These are phyloP conservation scores for Nicotiana sylvestris DNA, from an alignment of 257 asterid genomes.

Conservation along the genomic window DNA sequence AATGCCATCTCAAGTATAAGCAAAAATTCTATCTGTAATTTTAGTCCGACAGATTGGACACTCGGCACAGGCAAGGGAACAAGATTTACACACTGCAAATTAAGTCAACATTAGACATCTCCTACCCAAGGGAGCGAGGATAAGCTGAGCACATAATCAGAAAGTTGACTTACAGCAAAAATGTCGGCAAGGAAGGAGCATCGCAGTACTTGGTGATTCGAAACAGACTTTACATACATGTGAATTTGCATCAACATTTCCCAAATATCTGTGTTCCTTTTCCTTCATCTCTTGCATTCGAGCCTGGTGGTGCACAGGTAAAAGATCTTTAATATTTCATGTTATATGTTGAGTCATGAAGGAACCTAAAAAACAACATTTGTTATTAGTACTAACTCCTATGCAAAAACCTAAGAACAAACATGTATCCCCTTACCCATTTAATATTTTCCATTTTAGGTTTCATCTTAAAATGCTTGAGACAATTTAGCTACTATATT, in stretches of 20 bases:
- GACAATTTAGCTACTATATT: neutral
- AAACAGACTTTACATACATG: conserved; percentile 93
- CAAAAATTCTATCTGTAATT: conserved; percentile 77
- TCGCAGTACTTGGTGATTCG: conserved; percentile 81
- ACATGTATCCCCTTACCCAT: neutral
- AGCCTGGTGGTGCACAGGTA: conserved; percentile 43
- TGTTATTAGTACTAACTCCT: neutral
- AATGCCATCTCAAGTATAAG: conserved; percentile 45
- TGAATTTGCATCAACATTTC: conserved; percentile 75
- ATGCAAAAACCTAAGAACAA: neutral
- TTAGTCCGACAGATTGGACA: conserved; percentile 80
- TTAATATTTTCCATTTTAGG: neutral
- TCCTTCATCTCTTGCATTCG: conserved; percentile 95
- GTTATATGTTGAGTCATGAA: neutral
- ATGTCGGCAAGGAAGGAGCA: conserved; percentile 99
- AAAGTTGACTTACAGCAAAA: conserved; percentile 68
- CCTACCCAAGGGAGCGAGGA: neutral
- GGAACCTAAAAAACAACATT: conserved; percentile 1
- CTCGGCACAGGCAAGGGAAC: conserved; percentile 92
- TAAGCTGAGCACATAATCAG: neutral
- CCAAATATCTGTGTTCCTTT: conserved; percentile 61
- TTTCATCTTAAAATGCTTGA: neutral
- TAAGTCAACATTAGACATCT: conserved; percentile 16
- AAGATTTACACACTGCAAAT: conserved; percentile 87
- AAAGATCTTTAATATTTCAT: conserved; percentile 11